Evolutionary conservation across 164 flowering plant genomes (phyloP).

Genomic region (Amborella trichopoda): DNA sequence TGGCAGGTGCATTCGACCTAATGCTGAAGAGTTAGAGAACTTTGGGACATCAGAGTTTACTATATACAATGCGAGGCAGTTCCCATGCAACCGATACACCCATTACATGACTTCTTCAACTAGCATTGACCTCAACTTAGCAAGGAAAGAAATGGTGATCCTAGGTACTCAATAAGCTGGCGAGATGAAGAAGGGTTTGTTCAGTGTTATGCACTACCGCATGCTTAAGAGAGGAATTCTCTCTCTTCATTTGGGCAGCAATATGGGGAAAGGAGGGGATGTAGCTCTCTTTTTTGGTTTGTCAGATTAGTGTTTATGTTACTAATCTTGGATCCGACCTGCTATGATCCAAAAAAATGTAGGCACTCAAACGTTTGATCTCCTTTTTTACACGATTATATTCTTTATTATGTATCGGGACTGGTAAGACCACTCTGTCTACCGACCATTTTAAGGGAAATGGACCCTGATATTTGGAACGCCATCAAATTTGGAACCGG

Average conservation of each 20-base stretch:
- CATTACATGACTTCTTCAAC: slow-evolving; percentile 99
- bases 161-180: slow-evolving; percentile 99
- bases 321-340: too few relatives aligned
- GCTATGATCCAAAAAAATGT: too few relatives aligned
- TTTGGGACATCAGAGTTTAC: slow-evolving; percentile 99
- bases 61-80: slow-evolving; percentile 96
- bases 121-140: slow-evolving; percentile 87
- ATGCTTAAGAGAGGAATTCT: slow-evolving; percentile 97
- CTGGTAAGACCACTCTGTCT: slow-evolving; percentile 96
- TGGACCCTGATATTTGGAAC: slow-evolving; percentile 96
- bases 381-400: too few relatives aligned
- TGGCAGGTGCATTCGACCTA: slow-evolving; percentile 99
- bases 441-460: slow-evolving; percentile 85
- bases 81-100: slow-evolving; percentile 97
- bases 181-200: slow-evolving; percentile 99
- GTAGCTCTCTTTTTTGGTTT: slow-evolving; percentile 99
- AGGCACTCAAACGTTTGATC: too few relatives aligned
- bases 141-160: slow-evolving; percentile 96
- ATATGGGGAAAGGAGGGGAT: slow-evolving; percentile 95
- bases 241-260: slow-evolving; percentile 96
- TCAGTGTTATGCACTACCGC: slow-evolving; percentile 96
- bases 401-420: slow-evolving; percentile 37
- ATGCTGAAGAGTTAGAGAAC: slow-evolving; percentile 93
- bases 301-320: too few relatives aligned
- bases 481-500: slow-evolving; percentile 99